These are phyloP conservation scores for Cylindrotheca fusiformis DNA, from an alignment of 108 stramenopile species.

Conservation along the genomic window DNA sequence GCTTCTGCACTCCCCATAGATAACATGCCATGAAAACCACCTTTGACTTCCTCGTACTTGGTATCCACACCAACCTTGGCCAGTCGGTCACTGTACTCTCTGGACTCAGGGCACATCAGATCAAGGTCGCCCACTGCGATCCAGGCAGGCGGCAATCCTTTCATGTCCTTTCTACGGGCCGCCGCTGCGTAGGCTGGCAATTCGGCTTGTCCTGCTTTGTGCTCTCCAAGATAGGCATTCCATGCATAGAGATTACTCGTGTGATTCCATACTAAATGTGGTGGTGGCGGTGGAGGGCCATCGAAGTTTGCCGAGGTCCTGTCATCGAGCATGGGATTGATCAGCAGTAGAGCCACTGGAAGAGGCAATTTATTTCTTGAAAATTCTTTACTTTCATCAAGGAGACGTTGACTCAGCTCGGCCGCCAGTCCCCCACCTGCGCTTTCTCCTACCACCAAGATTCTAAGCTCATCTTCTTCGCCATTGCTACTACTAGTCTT, in stretches of 20 bases:
- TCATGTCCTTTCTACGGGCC: not conserved
- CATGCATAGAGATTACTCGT: not conserved
- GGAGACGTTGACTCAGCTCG: not conserved
- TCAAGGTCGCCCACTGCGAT: not conserved
- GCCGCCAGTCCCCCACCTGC: not conserved
- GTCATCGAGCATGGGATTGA: not conserved
- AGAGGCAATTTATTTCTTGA: not conserved
- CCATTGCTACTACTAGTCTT: not conserved
- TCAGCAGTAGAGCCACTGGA: not conserved
- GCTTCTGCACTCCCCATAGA: not conserved
- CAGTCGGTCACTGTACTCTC: not conserved
- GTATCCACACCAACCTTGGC: not conserved
- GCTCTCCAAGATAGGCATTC: not conserved
- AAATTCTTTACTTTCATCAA: not conserved
- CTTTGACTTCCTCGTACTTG: not conserved
- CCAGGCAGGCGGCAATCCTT: not conserved
- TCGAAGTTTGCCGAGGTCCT: not conserved
- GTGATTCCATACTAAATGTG: not conserved
- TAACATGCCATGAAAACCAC: not conserved
- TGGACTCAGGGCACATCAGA: not conserved
- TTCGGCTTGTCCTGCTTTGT: not conserved
- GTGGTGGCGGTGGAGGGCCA: not conserved
- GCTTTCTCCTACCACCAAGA: not conserved
- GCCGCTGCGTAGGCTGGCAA: not conserved
- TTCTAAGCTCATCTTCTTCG: not conserved